Evolutionary conservation across 192 early-diverging fungal species (phyloP), one percentile per base, ranked within the genome.

Genomic region (Entrophospora sp.): DNA sequence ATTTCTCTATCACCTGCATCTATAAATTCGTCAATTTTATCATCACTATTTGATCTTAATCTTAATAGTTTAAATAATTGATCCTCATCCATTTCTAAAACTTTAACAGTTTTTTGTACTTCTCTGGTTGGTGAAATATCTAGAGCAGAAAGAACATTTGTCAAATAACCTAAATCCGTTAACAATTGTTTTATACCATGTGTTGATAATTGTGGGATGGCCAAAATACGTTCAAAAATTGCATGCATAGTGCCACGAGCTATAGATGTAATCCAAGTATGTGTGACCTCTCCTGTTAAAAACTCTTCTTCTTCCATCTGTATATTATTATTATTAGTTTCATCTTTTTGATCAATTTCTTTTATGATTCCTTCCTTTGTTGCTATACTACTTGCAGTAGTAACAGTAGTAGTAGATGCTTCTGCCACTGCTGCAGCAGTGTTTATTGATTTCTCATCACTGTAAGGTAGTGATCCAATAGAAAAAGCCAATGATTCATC

Each of bases 251-350:
- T 74, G 0, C 80, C 85, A n/a, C 85, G 73, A 1, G 84, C 76
- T 2, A 89, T 59, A 0, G 86, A 80, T 7, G 79, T 79, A 32
- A 87, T 88, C 90, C 90, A 92, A 9, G 83, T 65, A 55, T 88
- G 81, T 27, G 73, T 73, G 32, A 84, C 66, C 32, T 81, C 83
- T 42, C 76, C 82, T 12, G 61, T 52, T 43, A 69, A 59, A 28
- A 74, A 69, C 4, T 71, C 53, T 2, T 80, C 70, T 3, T 72
- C 72, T 18, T 76, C 73, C 10, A 49, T 18, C n/a, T 60, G 59
- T 38, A 59, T 45, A 22, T 64, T 46, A 31, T 38, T 43, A n/a
- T n/a, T n/a, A n/a, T n/a, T n/a, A n/a, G n/a, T n/a, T n/a, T n/a
- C n/a, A n/a, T n/a, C n/a, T n/a, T n/a, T n/a, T n/a, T 35, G 13